Evolutionary conservation across 345 rosid genomes (phyloP).

Genomic region (Mallotus nudiflorus): DNA sequence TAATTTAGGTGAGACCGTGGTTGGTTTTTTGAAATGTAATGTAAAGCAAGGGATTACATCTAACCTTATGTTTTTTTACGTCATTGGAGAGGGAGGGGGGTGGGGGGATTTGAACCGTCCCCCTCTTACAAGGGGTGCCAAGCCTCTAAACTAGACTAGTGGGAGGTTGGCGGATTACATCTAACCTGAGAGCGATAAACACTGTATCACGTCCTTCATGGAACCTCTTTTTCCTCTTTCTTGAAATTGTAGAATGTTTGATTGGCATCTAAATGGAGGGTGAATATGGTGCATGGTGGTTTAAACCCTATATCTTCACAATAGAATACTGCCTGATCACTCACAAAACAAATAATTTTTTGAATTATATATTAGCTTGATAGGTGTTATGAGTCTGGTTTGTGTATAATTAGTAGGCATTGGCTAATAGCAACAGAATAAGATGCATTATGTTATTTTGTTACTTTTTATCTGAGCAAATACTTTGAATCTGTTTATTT

Average conservation of each 20-base stretch:
- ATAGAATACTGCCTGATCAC: background rate
- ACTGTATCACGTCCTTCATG: background rate
- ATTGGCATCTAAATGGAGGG: background rate
- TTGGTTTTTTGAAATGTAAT: background rate
- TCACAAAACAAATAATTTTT: background rate
- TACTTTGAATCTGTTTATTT: background rate
- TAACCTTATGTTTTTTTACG: background rate
- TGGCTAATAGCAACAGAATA: too few relatives aligned
- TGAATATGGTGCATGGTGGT: too few relatives aligned
- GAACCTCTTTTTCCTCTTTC: background rate
- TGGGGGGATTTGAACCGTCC: too few relatives aligned
- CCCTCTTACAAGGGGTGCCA: too few relatives aligned
- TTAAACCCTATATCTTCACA: too few relatives aligned
- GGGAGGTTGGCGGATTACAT: too few relatives aligned
- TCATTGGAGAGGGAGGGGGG: too few relatives aligned
- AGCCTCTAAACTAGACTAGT: too few relatives aligned
- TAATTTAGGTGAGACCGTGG: background rate
- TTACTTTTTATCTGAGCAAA: too few relatives aligned
- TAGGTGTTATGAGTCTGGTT: too few relatives aligned
- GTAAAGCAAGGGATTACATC: background rate
- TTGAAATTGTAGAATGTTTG: background rate
- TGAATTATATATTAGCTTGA: background rate
- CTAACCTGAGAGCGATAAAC: background rate
- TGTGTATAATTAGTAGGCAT: too few relatives aligned
- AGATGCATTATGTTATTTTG: too few relatives aligned